Evolutionary conservation across 352 stramenopile genomes (phyloP), one percentile per base, ranked within the genome.

Genomic region (Pythium plurisporium): DNA sequence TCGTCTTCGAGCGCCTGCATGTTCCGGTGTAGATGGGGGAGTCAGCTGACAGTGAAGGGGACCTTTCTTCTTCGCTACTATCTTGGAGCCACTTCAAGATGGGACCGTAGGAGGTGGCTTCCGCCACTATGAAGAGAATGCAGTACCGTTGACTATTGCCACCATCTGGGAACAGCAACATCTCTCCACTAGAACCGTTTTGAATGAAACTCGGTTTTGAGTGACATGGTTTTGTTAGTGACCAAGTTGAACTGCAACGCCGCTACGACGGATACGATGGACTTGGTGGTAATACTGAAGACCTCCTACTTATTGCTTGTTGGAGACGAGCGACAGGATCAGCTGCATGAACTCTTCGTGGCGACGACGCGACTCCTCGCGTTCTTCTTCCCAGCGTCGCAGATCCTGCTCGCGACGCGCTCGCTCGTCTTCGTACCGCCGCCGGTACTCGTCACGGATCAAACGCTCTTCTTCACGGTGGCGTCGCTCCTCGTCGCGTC

Each of bases 1-100:
- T 87, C 81, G 34, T 89, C 79, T 27, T 75, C 72, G 25, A 89
- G 59, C 23, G 66, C 67, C 66, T 87, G 72, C 79, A 89, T 89
- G 40, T 27, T 31, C 20, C 29, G 5, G 52, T 38, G 37, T 43
- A 20, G 37, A 9, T 44, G 23, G 9, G 20, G 14, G 42, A 45
- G 53, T 49, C 19, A 29, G 31, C 36, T 43, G 41, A n/a, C n/a
- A n/a, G n/a, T n/a, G n/a, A n/a, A n/a, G n/a, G n/a, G n/a, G n/a
- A n/a, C n/a, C n/a, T n/a, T 58, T 58, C 50, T 60, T 65, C 57
- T 42, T 59, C 49, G 2, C 9, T 12, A 9, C 9, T 8, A 5
- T 65, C 55, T 33, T 20, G 9, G 40, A 54, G 54, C 53, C 60
- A 67, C 60, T 62, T 67, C 60, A 67, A 62, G 60, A 50, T 67